Base-by-base conservation (phyloP, 2,329 filamentous ascomycete genomes). In the Chalara sp. region DNA sequence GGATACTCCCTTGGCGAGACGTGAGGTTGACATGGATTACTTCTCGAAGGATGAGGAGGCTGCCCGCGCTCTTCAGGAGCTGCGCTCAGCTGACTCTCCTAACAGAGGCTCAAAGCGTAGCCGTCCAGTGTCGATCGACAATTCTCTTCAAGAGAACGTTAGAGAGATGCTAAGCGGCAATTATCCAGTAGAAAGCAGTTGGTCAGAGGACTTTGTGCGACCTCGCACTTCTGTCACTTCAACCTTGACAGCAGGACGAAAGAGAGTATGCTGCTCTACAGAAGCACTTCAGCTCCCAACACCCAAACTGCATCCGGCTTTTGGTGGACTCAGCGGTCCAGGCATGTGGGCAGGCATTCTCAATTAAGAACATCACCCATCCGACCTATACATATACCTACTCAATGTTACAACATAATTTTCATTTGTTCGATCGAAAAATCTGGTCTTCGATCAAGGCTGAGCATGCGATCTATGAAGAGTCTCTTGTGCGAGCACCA, bases 261-360 rank as follows among this genome's bases (percentile, higher is more conserved):
- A 87, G 70, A 78, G 84, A 59, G 73, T 85, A 37, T 86, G 84
- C 70, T 86, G 81, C 68, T 78, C 81, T 43, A 72, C 78, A 11
- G 81, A 85, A 65, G 79, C 75, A 49, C 70, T 72, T 21, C 72
- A 68, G 53, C 67, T 70, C 40, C 76, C 76, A 61, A 68, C 69
- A 53, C 67, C 72, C 42, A 65, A 70, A 28, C 64, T 76, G 42
- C 76, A 80, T 58, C 70, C 75, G 44, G 72, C 72, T 41, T 69
- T 76, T 51, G 75, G 72, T 53, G 76, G 68, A 44, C 67, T 75
- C 32, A 73, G 73, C 42, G 80, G 78, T 35, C 78, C 79, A 39
- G 81, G 82, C 48, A 84, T 86, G 80, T 86, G 83, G 83, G 73
- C 78, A 53, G 79, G 76, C 50, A 80, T 86, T 56, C 69, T 86